A percentile compares a stretch with the other conserved stretches of the same genome.
Evolutionary conservation across 192 early-diverging fungal species (phyloP).

Genomic region (Phycomyces nitens): DNA sequence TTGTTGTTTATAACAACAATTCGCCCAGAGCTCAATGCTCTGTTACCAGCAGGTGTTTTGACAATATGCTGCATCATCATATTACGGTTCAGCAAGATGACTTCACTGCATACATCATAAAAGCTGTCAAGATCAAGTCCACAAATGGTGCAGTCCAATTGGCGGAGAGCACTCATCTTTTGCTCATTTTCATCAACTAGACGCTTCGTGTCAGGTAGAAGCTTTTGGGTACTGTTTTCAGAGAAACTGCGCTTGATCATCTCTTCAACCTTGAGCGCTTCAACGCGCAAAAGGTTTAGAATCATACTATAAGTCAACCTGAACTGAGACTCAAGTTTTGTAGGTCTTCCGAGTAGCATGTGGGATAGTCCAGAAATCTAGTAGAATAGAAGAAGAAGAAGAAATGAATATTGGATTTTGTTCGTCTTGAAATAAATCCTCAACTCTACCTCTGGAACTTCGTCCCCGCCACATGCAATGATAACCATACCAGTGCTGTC

Average conservation of each 20-base stretch:
- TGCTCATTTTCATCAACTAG: slow-evolving; percentile 65
- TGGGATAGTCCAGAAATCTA: slow-evolving; percentile 55
- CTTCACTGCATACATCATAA: slow-evolving; percentile 60
- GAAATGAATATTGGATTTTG: neutral
- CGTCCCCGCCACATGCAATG: slow-evolving; percentile 64
- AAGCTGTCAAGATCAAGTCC: slow-evolving; percentile 66
- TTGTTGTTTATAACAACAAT: slow-evolving; percentile 73
- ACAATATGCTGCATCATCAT: slow-evolving; percentile 55
- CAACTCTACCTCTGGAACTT: slow-evolving; percentile 44
- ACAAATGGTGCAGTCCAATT: slow-evolving; percentile 82
- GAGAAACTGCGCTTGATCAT: slow-evolving; percentile 98
- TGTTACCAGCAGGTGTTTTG: slow-evolving; percentile 51
- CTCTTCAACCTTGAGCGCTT: slow-evolving; percentile 93
- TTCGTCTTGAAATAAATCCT: neutral
- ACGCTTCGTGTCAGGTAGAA: slow-evolving; percentile 79
- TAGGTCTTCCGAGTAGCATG: slow-evolving; percentile 85
- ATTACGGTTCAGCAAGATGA: slow-evolving; percentile 50
- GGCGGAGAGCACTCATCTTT: slow-evolving; percentile 52
- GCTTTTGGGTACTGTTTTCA: slow-evolving; percentile 83
- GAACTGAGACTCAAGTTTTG: slow-evolving; percentile 93
- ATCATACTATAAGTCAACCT: slow-evolving; percentile 98
- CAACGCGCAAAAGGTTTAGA: slow-evolving; percentile 90
- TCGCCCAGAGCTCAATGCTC: slow-evolving; percentile 68
- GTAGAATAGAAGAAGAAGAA: neutral
- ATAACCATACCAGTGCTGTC: slow-evolving; percentile 92